Conservation (phyloP, 2,329 filamentous ascomycete genomes). For the Alternaria atra region DNA sequence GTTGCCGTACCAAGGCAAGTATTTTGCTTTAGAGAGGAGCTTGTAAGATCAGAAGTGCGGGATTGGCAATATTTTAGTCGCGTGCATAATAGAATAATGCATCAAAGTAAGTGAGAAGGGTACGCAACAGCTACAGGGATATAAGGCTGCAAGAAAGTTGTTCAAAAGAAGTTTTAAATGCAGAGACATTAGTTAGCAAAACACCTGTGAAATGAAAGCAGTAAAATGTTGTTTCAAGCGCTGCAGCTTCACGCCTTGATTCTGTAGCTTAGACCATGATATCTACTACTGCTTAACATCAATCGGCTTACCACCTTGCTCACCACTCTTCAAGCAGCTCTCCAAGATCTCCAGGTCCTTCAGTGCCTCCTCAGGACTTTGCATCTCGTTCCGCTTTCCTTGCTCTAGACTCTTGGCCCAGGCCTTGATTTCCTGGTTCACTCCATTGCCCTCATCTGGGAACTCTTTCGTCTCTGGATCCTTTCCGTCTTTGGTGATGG, state of each 20-base stretch:
- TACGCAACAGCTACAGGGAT: too few species aligned
- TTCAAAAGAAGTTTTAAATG: too few species aligned
- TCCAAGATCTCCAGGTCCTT: conserved; percentile 67
- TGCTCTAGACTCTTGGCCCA: conserved; percentile 65
- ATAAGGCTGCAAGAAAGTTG: too few species aligned
- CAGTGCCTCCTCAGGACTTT: conserved; percentile 67
- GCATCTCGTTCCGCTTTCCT: conserved; percentile 61
- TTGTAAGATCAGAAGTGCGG: too few species aligned
- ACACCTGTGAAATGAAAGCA: fast-evolving
- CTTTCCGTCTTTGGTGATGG: conserved; percentile 27
- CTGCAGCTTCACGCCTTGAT: too few species aligned
- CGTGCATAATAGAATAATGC: background rate
- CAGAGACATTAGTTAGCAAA: background rate
- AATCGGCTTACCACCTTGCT: conserved; percentile 47
- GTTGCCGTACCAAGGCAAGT: too few species aligned
- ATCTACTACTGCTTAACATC: conserved; percentile 21
- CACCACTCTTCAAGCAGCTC: conserved; percentile 53
- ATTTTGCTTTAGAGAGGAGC: too few species aligned
- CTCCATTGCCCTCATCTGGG: conserved; percentile 60
- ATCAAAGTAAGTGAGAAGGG: background rate
- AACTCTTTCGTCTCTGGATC: conserved; percentile 56
- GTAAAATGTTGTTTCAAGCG: background rate
- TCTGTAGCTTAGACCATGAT: background rate
- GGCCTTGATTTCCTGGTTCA: conserved; percentile 68
- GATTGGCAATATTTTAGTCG: background rate